phyloP scores from a whole-genome alignment of 768 basidiomycete species.

The Tylopilus vinaceipallidus region DNA sequence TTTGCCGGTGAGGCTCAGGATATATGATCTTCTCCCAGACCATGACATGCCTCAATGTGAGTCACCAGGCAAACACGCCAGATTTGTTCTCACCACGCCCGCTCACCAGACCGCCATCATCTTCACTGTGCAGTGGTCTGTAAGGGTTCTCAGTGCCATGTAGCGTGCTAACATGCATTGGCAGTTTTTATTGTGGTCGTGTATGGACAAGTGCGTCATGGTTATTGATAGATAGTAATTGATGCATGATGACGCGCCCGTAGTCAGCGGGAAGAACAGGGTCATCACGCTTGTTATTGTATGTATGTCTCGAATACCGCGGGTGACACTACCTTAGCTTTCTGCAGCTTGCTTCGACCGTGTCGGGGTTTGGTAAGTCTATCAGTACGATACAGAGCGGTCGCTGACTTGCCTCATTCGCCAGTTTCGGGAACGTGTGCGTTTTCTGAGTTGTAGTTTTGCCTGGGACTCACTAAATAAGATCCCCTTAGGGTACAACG shows the following conservation, averaged over 20 bases:
- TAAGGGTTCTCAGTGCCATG: not conserved
- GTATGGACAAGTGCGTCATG: constrained; percentile 13
- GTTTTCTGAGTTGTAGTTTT: not conserved
- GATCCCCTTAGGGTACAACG: constrained; percentile 1
- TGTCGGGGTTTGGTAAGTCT: not conserved
- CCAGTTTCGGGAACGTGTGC: constrained; percentile 6
- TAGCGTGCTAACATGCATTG: not conserved
- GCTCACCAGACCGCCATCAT: not conserved
- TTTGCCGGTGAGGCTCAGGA: no score
- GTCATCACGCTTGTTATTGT: constrained; percentile 6
- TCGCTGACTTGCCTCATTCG: not conserved
- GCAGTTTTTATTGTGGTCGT: constrained; percentile 13
- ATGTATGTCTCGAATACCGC: no score
- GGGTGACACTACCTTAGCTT: no score
- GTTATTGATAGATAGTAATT: not conserved
- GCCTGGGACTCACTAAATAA: not conserved
- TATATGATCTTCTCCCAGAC: not conserved
- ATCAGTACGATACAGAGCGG: not conserved
- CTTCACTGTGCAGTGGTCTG: constrained; percentile 9
- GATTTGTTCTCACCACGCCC: not conserved
- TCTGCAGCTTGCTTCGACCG: not conserved
- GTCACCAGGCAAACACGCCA: not conserved
- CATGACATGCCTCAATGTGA: constrained; percentile 3
- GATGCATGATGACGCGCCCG: not conserved
- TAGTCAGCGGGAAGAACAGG: constrained; percentile 15